These are phyloP conservation scores for Aspergillus cristatus DNA, from an alignment of 495 filamentous ascomycete species.

Conservation along the genomic window DNA sequence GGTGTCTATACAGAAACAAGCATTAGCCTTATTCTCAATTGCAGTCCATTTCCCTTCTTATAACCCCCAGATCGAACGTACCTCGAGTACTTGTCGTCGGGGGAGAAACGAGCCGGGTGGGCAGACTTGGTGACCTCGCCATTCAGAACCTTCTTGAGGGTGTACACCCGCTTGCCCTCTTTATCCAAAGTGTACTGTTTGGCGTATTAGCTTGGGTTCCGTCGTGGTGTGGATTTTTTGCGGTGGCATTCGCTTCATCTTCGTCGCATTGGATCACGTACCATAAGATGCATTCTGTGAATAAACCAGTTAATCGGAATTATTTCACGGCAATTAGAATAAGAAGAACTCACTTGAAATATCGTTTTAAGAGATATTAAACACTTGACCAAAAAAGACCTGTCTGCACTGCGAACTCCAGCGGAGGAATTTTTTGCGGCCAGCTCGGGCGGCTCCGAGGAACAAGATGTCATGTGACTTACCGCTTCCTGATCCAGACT, in stretches of 20 bases:
- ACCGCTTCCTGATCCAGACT: too few species aligned
- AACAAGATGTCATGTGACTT: too few species aligned
- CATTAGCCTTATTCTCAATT: conserved; percentile 6
- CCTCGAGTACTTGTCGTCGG: conserved; percentile 95
- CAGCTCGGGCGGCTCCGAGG: conserved; percentile 8
- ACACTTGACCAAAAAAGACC: too few species aligned
- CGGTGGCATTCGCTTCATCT: too few species aligned
- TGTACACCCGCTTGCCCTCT: conserved; percentile 79
- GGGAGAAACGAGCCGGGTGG: conserved; percentile 93
- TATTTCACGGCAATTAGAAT: conserved; percentile 20
- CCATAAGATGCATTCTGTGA: conserved; percentile 47
- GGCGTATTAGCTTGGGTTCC: not conserved
- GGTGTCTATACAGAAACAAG: conserved; percentile 47
- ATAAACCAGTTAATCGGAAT: conserved; percentile 8
- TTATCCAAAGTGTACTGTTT: conserved; percentile 64
- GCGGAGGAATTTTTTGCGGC: conserved; percentile 26
- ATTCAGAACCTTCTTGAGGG: conserved; percentile 46
- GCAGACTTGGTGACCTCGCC: conserved; percentile 87
- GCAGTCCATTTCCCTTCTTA: not conserved
- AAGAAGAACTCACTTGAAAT: too few species aligned
- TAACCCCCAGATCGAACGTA: conserved; percentile 20
- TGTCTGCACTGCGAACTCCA: not conserved
- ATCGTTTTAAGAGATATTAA: too few species aligned
- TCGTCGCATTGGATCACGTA: conserved; percentile 11
- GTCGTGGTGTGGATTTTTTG: conserved; percentile 18